Percentiles rank a stretch among this genome's conserved stretches.
Evolutionary conservation across 176 grass and related monocot genomes (phyloP).

Genomic region (Puya raimondii): DNA sequence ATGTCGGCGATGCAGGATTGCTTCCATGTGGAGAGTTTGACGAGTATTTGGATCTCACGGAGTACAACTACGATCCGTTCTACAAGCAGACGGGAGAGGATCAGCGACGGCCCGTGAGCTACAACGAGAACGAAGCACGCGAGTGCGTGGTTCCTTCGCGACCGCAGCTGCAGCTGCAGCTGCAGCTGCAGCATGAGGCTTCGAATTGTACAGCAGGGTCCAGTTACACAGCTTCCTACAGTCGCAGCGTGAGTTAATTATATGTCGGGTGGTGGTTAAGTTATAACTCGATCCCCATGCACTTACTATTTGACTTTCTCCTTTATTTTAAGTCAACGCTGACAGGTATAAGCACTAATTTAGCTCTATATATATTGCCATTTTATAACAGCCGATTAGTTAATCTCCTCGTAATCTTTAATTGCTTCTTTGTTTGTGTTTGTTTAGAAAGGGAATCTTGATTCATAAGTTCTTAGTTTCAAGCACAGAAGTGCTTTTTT

Average conservation of each 20-base stretch:
- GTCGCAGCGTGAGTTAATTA: constrained; percentile 69
- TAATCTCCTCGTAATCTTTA: too few relatives aligned
- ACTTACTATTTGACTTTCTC: neutral
- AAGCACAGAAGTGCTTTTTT: too few relatives aligned
- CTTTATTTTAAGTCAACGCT: neutral
- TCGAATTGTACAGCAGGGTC: constrained; percentile 20
- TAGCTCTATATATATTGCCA: neutral
- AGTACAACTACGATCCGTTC: constrained; percentile 62
- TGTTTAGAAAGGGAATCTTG: too few relatives aligned
- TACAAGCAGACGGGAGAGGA: constrained; percentile 26
- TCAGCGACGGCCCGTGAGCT: constrained; percentile 12
- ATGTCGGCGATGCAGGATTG: neutral
- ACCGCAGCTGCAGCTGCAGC: constrained; percentile 1
- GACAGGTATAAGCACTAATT: too few relatives aligned
- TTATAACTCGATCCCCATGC: neutral
- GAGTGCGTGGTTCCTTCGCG: constrained; percentile 43
- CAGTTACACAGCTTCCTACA: constrained; percentile 43
- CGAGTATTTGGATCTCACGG: constrained; percentile 52
- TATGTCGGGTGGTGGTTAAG: constrained; percentile 18
- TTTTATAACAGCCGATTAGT: neutral
- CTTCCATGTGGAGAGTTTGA: constrained; percentile 36
- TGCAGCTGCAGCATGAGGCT: constrained; percentile 10
- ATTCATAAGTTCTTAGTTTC: too few relatives aligned
- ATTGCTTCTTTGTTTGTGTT: too few relatives aligned
- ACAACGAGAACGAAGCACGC: constrained; percentile 32